These are phyloP conservation scores for Pseudogymnoascus sp. DNA, from an alignment of 2,329 filamentous ascomycete genomes.

Conservation along the genomic window DNA sequence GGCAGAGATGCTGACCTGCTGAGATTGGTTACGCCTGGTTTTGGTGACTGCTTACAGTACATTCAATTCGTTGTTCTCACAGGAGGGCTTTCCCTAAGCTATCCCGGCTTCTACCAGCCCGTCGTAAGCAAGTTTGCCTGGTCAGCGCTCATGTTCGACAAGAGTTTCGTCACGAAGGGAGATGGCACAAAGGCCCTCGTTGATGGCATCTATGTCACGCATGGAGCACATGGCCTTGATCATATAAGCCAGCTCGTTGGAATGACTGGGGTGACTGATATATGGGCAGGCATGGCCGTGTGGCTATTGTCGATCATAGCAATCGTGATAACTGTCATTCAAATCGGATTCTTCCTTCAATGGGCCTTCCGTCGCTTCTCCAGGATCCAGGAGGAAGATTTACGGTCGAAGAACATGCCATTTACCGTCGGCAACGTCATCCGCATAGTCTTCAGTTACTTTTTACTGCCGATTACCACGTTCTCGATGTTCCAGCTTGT, in stretches of 20 bases:
- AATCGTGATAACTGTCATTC: slow-evolving; percentile 59
- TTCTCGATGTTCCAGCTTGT: slow-evolving; percentile 90
- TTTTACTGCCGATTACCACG: slow-evolving; percentile 78
- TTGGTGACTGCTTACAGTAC: slow-evolving; percentile 94
- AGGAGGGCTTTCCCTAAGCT: slow-evolving; percentile 77
- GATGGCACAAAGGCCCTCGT: slow-evolving; percentile 59
- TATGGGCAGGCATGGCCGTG: slow-evolving; percentile 91
- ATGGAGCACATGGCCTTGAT: slow-evolving; percentile 73
- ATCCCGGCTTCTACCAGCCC: slow-evolving; percentile 92
- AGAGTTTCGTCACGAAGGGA: slow-evolving; percentile 71
- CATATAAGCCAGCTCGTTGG: slow-evolving; percentile 74
- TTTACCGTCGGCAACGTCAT: slow-evolving; percentile 75
- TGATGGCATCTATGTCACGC: slow-evolving; percentile 81
- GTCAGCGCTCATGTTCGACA: slow-evolving; percentile 88
- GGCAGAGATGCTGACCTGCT: slow-evolving; percentile 88
- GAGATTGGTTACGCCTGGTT: slow-evolving; percentile 87
- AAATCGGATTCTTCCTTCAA: slow-evolving; percentile 67
- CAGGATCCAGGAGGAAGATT: slow-evolving; percentile 72
- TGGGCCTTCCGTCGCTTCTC: slow-evolving; percentile 69
- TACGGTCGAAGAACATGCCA: slow-evolving; percentile 84
- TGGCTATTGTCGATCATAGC: slow-evolving; percentile 77
- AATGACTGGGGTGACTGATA: slow-evolving; percentile 65
- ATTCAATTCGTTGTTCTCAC: slow-evolving; percentile 88
- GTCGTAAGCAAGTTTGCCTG: slow-evolving; percentile 80
- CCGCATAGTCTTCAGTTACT: slow-evolving; percentile 86